phyloP scores from a whole-genome alignment of 2,329 filamentous ascomycete genomes.

The Alternaria panax region DNA sequence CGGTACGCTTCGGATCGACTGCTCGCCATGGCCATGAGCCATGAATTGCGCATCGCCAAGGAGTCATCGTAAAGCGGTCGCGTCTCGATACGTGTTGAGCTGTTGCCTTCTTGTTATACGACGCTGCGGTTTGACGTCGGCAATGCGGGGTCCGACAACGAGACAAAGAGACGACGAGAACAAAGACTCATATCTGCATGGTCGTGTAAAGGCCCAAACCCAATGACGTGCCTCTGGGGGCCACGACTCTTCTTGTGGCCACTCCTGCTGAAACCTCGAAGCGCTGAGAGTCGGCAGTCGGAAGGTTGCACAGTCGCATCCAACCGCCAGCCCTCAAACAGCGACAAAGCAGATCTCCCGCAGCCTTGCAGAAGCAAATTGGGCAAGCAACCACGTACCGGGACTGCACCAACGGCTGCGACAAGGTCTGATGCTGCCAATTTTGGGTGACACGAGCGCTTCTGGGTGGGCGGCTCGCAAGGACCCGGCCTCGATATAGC shows the following conservation, averaged over 20 bases:
- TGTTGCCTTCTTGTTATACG: not conserved
- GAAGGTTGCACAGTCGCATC: constrained; percentile 14
- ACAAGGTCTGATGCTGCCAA: constrained; percentile 22
- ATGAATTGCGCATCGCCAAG: constrained; percentile 8
- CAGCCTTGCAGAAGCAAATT: constrained; percentile 18
- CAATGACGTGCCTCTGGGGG: not conserved
- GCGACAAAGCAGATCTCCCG: constrained; percentile 11
- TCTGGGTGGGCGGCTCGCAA: constrained; percentile 31
- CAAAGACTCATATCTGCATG: not conserved
- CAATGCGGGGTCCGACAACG: not conserved
- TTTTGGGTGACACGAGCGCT: constrained; percentile 40
- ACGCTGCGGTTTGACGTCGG: not conserved
- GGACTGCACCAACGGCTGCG: constrained; percentile 17
- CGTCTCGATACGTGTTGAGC: constrained; percentile 5
- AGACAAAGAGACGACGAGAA: not conserved
- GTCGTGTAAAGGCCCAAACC: not conserved
- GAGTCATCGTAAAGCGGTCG: not conserved
- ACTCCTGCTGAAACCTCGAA: constrained; percentile 30
- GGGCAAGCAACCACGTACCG: constrained; percentile 25
- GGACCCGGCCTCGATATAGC: constrained; percentile 30
- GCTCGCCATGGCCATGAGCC: not conserved
- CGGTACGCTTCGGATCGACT: not conserved
- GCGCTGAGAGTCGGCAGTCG: constrained; percentile 24
- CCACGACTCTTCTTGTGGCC: constrained; percentile 12
- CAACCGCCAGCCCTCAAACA: constrained; percentile 22